A percentile compares a stretch with the other conserved stretches of the same genome.
These are phyloP conservation scores for Ogataea polymorpha DNA, from an alignment of 805 yeast species.

Conservation along the genomic window DNA sequence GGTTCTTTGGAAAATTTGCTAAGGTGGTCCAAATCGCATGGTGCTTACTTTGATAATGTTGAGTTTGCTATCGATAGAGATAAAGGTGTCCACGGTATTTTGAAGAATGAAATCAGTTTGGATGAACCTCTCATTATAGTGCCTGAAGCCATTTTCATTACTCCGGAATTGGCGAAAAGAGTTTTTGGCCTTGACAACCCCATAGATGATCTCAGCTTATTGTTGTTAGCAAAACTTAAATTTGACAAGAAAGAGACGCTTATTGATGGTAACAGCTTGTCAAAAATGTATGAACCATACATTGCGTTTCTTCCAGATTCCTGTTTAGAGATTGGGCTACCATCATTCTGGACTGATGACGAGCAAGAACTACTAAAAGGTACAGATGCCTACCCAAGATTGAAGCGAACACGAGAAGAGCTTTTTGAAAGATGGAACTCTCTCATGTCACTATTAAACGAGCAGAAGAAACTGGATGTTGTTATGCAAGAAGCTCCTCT, in stretches of 20 bases:
- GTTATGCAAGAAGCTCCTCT: too few relatives aligned
- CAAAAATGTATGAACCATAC: conserved; percentile 39
- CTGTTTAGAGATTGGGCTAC: conserved; percentile 48
- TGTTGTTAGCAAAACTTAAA: conserved; percentile 41
- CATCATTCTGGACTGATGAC: conserved; percentile 59
- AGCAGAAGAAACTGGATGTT: neutral
- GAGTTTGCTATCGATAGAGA: conserved; percentile 30
- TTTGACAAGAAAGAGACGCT: conserved; percentile 30
- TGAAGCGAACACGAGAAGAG: conserved; percentile 42
- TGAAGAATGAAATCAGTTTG: conserved; percentile 13
- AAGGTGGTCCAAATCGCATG: conserved; percentile 35
- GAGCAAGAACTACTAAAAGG: conserved; percentile 56
- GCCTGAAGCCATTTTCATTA: conserved; percentile 38
- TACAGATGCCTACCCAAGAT: conserved; percentile 62
- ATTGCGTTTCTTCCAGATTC: conserved; percentile 44
- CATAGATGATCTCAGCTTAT: conserved; percentile 35
- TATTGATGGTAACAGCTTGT: conserved; percentile 18
- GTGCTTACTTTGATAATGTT: conserved; percentile 36
- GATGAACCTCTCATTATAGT: conserved; percentile 32
- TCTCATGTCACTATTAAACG: conserved; percentile 10
- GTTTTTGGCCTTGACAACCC: conserved; percentile 24
- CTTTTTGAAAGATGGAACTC: conserved; percentile 61
- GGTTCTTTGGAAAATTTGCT: neutral
- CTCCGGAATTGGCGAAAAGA: conserved; percentile 34
- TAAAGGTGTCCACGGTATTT: conserved; percentile 36